Base-by-base conservation (phyloP, 1,284 basidiomycete species). In the Irpex sp. region DNA sequence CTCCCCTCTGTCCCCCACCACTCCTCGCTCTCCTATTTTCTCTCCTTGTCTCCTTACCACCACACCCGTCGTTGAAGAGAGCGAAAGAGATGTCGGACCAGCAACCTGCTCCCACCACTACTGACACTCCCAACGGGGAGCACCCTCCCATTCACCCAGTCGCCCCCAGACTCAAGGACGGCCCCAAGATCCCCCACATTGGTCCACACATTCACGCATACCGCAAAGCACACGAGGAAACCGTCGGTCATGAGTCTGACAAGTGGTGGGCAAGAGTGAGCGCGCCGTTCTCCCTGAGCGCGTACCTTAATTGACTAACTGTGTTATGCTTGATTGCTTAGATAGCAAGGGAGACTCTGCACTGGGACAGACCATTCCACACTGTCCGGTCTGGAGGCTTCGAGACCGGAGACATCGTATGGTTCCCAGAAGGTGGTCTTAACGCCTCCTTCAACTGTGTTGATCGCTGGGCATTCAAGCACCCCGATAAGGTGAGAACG, bases 381-480 rank as follows among this genome's bases (percentile, higher is more conserved):
- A 96, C 90, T 21, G 94, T 98, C 63, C 81, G 89, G 68, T 82
- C 92, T 7, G 97, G 97, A 57, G 82, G 84, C 37, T 98, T 98
- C 74, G 83, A 87, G 71, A 84, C 84, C 1, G 97, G 96, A 39
- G 94, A 98, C 76, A 89, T 98, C 65, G 86, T 87, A 66, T 99
- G 96, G 97, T 99, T 99, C 83, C 91, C 92, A 21, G 93, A 95
- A 72, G 93, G 94, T 51, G 88, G 81, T 4, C 78, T 96, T 66
- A 95, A 95, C 73, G 97, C 93, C 2, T 88, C 93, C 9, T 99
- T 98, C 85, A 99, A 99, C 80, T 97, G 95, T 74, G 93, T 99
- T 63, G 97, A 99, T 77, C 88, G 97, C 67, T 95, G 93, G 92
- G 95, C 93, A 37, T 94, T 92, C 81, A 87, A 90, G 75, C 81